phyloP scores from a whole-genome alignment of 108 stramenopile genomes.

The Stephanodiscus triporus region DNA sequence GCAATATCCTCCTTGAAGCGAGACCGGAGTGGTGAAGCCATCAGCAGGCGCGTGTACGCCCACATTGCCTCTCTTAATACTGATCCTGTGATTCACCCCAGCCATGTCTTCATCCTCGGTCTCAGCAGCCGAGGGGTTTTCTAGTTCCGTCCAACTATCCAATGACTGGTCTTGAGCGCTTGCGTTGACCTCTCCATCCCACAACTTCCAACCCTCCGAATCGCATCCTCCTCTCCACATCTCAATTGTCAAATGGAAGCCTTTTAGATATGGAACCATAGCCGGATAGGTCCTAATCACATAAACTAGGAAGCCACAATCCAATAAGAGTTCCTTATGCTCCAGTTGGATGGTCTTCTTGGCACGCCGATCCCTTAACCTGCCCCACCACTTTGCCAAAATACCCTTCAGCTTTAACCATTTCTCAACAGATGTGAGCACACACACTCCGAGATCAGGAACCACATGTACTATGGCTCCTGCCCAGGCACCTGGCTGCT shows the following conservation, averaged over 20 bases:
- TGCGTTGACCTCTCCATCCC: background rate
- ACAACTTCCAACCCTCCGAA: conserved; percentile 53
- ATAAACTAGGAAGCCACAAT: conserved; percentile 54
- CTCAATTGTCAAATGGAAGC: conserved; percentile 49
- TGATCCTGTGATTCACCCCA: no score
- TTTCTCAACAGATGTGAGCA: conserved; percentile 33
- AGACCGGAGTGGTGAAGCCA: conserved; percentile 25
- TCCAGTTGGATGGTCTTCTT: background rate
- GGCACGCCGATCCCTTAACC: no score
- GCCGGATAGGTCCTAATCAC: conserved; percentile 36
- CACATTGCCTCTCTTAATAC: no score
- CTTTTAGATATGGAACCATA: conserved; percentile 53
- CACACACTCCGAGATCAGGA: conserved; percentile 15
- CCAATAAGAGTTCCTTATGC: conserved; percentile 27
- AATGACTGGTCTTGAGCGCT: no score
- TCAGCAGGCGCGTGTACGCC: background rate
- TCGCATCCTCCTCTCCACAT: conserved; percentile 45
- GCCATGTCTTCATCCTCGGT: no score
- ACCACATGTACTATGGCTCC: conserved; percentile 23
- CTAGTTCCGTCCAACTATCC: no score
- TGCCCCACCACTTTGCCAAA: conserved; percentile 13
- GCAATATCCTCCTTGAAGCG: conserved; percentile 34
- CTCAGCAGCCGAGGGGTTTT: no score
- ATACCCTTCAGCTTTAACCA: conserved; percentile 29
- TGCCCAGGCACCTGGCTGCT: conserved; percentile 60